Percentiles rank a stretch among this genome's conserved stretches.
phyloP scores from a whole-genome alignment of 495 filamentous ascomycete genomes.

The Friedmanniomyces simplex region DNA sequence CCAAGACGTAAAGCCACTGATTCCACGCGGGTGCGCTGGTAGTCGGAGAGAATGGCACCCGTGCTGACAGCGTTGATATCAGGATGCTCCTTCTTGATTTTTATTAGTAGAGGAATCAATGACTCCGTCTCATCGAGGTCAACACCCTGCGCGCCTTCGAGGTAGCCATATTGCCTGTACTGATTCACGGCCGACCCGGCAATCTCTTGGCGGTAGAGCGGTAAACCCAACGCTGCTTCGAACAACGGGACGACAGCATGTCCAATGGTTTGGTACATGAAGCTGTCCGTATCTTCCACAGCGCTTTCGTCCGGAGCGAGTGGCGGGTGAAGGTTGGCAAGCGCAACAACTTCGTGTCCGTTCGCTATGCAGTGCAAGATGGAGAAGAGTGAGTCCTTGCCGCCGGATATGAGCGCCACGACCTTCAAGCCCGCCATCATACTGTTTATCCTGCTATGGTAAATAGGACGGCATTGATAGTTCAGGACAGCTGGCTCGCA shows the following conservation, averaged over 20 bases:
- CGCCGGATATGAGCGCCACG: constrained; percentile 86
- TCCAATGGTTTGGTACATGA: constrained; percentile 98
- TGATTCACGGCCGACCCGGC: constrained; percentile 54
- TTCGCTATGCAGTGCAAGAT: constrained; percentile 80
- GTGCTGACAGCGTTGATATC: constrained; percentile 74
- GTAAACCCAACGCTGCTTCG: constrained; percentile 60
- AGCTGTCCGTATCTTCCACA: constrained; percentile 76
- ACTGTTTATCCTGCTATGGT: too few relatives aligned
- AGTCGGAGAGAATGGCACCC: constrained; percentile 86
- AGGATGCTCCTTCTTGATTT: constrained; percentile 55
- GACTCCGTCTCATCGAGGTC: constrained; percentile 74
- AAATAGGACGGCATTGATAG: too few relatives aligned
- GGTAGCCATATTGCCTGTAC: constrained; percentile 45
- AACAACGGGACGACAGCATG: constrained; percentile 82
- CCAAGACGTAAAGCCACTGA: constrained; percentile 69
- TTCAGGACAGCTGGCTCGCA: too few relatives aligned
- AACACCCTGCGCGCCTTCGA: not conserved
- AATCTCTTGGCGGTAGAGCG: constrained; percentile 70
- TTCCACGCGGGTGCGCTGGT: constrained; percentile 90
- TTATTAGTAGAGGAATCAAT: constrained; percentile 58
- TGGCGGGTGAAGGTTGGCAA: constrained; percentile 74
- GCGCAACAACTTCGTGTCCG: constrained; percentile 74
- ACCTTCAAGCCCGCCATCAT: constrained; percentile 50
- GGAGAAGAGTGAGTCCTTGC: constrained; percentile 93
- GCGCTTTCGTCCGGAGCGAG: constrained; percentile 23